A percentile compares a stretch with the other conserved stretches of the same genome.
These are phyloP conservation scores for Wickerhamomyces bisporus DNA, from an alignment of 805 yeast species.

Conservation along the genomic window DNA sequence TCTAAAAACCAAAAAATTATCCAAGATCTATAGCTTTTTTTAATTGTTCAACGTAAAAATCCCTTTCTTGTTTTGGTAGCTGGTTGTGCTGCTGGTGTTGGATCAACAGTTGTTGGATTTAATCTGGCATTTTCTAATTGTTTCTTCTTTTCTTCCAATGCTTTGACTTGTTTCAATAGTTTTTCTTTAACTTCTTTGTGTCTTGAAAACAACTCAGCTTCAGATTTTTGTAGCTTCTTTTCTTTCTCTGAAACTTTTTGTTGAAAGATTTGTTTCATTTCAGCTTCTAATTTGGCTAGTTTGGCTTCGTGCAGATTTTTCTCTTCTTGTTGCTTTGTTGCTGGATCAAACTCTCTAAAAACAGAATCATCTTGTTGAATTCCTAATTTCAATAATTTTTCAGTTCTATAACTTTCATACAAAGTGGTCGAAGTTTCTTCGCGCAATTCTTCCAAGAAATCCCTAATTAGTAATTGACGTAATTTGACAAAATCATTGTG, in stretches of 20 bases:
- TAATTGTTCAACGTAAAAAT: conserved; percentile 66
- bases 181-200: conserved; percentile 98
- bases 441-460: conserved; percentile 88
- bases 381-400: conserved; percentile 75
- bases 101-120: conserved; percentile 32
- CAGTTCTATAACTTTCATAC: conserved; percentile 87
- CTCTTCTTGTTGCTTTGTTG: conserved; percentile 89
- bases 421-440: conserved; percentile 72
- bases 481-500: conserved; percentile 89
- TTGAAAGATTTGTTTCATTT: conserved; percentile 95
- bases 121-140: conserved; percentile 63
- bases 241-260: conserved; percentile 96
- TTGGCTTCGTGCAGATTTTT: conserved; percentile 89
- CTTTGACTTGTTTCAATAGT: conserved; percentile 78
- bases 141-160: conserved; percentile 85
- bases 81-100: conserved; percentile 28
- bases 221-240: conserved; percentile 92
- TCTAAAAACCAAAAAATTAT: too few species aligned
- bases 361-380: conserved; percentile 88
- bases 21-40: too few species aligned
- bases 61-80: conserved; percentile 69
- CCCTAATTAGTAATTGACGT: conserved; percentile 83
- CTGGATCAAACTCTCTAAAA: conserved; percentile 94
- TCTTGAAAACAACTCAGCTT: conserved; percentile 90
- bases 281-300: conserved; percentile 88